A percentile compares a stretch with the other conserved stretches of the same genome.
These are phyloP conservation scores for Luzula sylvatica DNA, from an alignment of 176 grass and related monocot genomes.

Conservation along the genomic window DNA sequence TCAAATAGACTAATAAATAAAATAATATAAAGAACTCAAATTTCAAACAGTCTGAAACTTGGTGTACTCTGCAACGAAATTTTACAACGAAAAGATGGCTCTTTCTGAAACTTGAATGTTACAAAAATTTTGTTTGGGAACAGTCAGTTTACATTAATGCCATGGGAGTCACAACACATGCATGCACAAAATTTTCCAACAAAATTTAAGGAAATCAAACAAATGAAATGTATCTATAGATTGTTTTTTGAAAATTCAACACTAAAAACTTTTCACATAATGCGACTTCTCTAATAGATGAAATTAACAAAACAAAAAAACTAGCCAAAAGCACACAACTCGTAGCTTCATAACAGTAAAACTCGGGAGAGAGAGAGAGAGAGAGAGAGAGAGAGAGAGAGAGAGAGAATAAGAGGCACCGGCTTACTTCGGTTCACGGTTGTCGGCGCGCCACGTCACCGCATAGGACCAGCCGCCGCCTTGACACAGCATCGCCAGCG, in stretches of 20 bases:
- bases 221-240: neutral
- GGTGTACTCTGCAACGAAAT: too few relatives aligned
- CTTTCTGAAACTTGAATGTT: neutral
- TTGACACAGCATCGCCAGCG: conserved; percentile 52
- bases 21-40: too few relatives aligned
- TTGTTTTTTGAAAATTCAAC: too few relatives aligned
- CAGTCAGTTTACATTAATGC: too few relatives aligned
- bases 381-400: neutral
- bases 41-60: too few relatives aligned
- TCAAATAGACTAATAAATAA: neutral
- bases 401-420: neutral
- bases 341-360: neutral
- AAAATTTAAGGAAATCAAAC: neutral
- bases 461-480: conserved; percentile 81
- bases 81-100: neutral
- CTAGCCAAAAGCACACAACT: neutral
- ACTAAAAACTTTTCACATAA: too few relatives aligned
- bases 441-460: conserved; percentile 68
- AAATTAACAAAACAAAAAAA: neutral
- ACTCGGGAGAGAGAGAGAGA: neutral
- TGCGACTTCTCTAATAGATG: neutral
- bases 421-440: conserved; percentile 50
- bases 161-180: neutral
- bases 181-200: neutral
- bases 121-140: too few relatives aligned